Evolutionary conservation across 257 asterid genomes (phyloP), one percentile per base, ranked within the genome.

Genomic region (Nicotiana obtusifolia): DNA sequence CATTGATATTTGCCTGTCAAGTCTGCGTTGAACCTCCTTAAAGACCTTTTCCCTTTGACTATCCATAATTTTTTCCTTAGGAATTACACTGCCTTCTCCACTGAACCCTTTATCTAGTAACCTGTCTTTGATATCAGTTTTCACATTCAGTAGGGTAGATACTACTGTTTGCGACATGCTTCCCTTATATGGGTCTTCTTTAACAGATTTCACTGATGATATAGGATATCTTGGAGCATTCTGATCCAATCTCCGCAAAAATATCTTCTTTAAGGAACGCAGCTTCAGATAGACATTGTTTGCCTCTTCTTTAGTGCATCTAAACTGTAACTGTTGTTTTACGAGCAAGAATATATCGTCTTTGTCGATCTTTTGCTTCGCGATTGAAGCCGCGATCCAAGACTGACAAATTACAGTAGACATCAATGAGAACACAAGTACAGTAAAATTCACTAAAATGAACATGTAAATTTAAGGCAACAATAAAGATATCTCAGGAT

Each of bases 331-430:
- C 79, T 77, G 84, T 41, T 86, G 87, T 80, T 87, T 89, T 2
- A 88, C 94, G 67, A 87, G 84, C 76, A 60, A 33, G 66, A 92
- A 86, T 1, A 90, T 82, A 26, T 84, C 86, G 83, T 85, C 85
- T 88, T 89, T 88, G 82, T 90, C 89, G 64, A 92, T 78, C 57
- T 89, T 90, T 60, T 85, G 85, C 81, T 88, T 89, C 64, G 82
- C 73, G 69, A 89, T 77, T 71, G 92, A 90, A 54, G 93, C 93
- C 28, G 92, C 93, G 30, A 80, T 84, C 97, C 97, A 92, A 87
- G 91, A 90, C 97, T 92, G 86, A 71, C 77, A 86, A 62, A 85
- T 13, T 78, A 84, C 66, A 80, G 80, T 73, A 49, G 52, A 49
- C 61, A 24, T n/a, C 26, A 75, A 47, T 75, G 59, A 47, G 26